Evolutionary conservation across 306 rosid genomes (phyloP).

Genomic region (Aeschynomene evenia): DNA sequence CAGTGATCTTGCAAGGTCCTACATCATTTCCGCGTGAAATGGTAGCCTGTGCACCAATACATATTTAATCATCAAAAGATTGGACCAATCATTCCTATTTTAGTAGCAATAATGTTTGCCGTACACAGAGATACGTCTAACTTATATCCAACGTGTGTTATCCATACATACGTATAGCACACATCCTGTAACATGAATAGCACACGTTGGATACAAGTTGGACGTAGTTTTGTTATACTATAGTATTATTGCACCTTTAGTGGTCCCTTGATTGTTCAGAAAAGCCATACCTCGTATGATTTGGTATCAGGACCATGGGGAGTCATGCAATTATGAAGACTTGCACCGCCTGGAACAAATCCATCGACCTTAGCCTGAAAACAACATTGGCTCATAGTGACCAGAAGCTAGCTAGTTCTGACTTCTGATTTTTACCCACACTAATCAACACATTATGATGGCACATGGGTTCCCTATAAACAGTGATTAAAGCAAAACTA

Average conservation of each 20-base stretch:
- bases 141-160: no score
- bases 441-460: neutral
- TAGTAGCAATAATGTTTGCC: no score
- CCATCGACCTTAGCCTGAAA: slow-evolving; percentile 90
- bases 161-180: no score
- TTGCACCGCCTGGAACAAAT: slow-evolving; percentile 88
- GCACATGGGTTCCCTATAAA: no score
- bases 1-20: slow-evolving; percentile 62
- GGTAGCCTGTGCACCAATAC: slow-evolving; percentile 53
- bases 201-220: no score
- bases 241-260: no score
- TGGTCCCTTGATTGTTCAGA: neutral
- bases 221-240: no score
- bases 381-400: slow-evolving; percentile 6
- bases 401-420: neutral
- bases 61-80: neutral
- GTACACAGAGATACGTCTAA: no score
- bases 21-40: slow-evolving; percentile 60
- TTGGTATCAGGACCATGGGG: slow-evolving; percentile 99
- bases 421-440: neutral
- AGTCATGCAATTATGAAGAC: slow-evolving; percentile 96
- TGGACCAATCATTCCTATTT: neutral
- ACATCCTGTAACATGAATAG: no score
- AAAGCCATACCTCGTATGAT: slow-evolving; percentile 72
- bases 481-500: no score